Evolutionary conservation across 1,284 basidiomycete genomes (phyloP).

Genomic region (Malassezia slooffiae): DNA sequence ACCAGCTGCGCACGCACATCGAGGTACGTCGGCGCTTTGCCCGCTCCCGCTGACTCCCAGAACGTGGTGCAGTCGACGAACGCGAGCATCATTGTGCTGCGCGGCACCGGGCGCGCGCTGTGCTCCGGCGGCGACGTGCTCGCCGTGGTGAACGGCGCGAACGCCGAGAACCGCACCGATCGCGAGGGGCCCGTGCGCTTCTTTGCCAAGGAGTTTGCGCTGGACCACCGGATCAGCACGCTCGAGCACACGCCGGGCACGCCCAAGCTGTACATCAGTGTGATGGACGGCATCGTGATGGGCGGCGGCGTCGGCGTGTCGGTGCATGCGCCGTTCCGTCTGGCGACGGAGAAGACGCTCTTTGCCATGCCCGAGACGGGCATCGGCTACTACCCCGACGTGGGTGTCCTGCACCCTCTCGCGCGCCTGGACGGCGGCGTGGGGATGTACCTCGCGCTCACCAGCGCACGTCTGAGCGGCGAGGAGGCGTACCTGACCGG

Average conservation of each 20-base stretch:
- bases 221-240: conserved; percentile 72
- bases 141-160: conserved; percentile 47
- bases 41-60: neutral
- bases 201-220: conserved; percentile 86
- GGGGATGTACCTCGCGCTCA: conserved; percentile 87
- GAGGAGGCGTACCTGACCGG: conserved; percentile 39
- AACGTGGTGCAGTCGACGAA: conserved; percentile 14
- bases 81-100: conserved; percentile 32
- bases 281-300: conserved; percentile 62
- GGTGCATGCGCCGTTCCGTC: conserved; percentile 75
- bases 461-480: conserved; percentile 51
- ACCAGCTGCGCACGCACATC: conserved; percentile 60
- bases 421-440: conserved; percentile 79
- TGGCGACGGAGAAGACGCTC: conserved; percentile 83
- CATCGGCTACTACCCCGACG: conserved; percentile 59
- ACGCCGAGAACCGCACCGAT: conserved; percentile 20
- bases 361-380: conserved; percentile 67
- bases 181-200: conserved; percentile 61
- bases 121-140: conserved; percentile 92
- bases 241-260: conserved; percentile 14
- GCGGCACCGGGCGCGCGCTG: conserved; percentile 65
- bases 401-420: conserved; percentile 81
- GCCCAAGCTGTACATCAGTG: conserved; percentile 67
- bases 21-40: conserved; percentile 52
- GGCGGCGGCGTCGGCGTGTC: conserved; percentile 89